These are phyloP conservation scores for Neltuma alba DNA, from an alignment of 306 rosid species.

Conservation along the genomic window DNA sequence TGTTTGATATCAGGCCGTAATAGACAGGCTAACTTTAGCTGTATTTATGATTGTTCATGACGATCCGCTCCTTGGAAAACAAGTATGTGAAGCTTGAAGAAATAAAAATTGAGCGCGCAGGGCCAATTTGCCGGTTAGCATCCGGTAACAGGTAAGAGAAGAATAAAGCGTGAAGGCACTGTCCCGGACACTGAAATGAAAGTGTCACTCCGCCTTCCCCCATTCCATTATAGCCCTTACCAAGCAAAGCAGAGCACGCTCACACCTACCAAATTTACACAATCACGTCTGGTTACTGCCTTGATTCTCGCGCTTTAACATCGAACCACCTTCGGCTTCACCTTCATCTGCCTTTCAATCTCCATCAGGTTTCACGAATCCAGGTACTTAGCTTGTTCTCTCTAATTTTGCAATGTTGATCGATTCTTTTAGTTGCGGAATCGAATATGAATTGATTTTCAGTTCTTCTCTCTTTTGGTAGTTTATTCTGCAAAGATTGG, in stretches of 20 bases:
- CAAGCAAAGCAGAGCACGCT: conserved; percentile 25
- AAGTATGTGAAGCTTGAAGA: conserved; percentile 12
- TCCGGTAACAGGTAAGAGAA: conserved; percentile 52
- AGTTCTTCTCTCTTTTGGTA: not conserved
- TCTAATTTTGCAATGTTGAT: conserved; percentile 22
- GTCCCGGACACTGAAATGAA: conserved; percentile 29
- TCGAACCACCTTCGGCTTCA: not conserved
- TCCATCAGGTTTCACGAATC: not conserved
- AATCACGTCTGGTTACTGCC: not conserved
- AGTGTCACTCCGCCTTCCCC: not conserved
- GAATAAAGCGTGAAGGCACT: conserved; percentile 20
- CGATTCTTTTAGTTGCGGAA: not conserved
- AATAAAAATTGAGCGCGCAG: not conserved
- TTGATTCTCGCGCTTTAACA: conserved; percentile 26
- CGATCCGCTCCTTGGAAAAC: not conserved
- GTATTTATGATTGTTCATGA: not conserved
- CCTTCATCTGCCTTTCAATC: not conserved
- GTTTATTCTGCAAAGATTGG: conserved; percentile 10
- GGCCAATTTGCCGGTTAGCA: conserved; percentile 30
- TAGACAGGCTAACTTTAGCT: not conserved
- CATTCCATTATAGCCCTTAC: conserved; percentile 48
- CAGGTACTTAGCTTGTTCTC: not conserved
- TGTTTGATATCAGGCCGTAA: not conserved
- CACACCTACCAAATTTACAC: conserved; percentile 13
- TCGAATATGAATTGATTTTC: conserved; percentile 3